Conservation (phyloP, 2,329 filamentous ascomycete species). For the Pseudovirgaria hyperparasitica region DNA sequence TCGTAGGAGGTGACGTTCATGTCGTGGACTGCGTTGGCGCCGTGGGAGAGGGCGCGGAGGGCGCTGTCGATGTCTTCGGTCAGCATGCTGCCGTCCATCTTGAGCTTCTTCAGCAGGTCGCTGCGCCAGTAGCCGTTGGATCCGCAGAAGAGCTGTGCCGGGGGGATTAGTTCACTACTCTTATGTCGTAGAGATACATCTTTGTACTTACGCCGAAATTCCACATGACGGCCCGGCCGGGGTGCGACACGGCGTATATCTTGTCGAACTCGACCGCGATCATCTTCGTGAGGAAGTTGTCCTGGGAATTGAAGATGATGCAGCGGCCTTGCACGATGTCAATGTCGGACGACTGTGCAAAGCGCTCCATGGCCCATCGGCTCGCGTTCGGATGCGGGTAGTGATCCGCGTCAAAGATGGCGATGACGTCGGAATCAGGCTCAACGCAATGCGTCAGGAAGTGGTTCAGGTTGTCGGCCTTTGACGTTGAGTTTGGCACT, state of each 20-base stretch:
- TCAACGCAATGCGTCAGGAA: slow-evolving; percentile 33
- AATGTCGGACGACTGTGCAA: slow-evolving; percentile 27
- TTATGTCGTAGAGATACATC: too few relatives aligned
- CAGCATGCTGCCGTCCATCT: slow-evolving; percentile 38
- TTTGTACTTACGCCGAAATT: too few relatives aligned
- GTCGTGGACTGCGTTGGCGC: slow-evolving; percentile 33
- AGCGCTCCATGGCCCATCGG: slow-evolving; percentile 36
- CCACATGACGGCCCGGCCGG: slow-evolving; percentile 34
- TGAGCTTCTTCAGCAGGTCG: slow-evolving; percentile 30
- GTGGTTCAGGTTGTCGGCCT: slow-evolving; percentile 38
- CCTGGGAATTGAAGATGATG: slow-evolving; percentile 34
- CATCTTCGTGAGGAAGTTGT: slow-evolving; percentile 32
- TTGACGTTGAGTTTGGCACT: slow-evolving; percentile 35
- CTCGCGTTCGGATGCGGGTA: slow-evolving; percentile 37
- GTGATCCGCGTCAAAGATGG: slow-evolving; percentile 39
- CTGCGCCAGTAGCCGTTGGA: slow-evolving; percentile 38
- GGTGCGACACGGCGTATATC: slow-evolving; percentile 39
- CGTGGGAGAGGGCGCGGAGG: slow-evolving; percentile 30
- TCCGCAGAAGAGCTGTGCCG: slow-evolving; percentile 36
- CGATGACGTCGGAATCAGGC: slow-evolving; percentile 32
- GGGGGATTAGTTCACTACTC: too few relatives aligned
- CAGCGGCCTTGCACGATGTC: slow-evolving; percentile 39
- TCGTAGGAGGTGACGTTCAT: slow-evolving; percentile 37
- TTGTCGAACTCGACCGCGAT: slow-evolving; percentile 39
- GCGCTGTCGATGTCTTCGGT: slow-evolving; percentile 40